These are phyloP conservation scores for Knoxdaviesia capensis DNA, from an alignment of 2,329 filamentous ascomycete genomes.

Conservation along the genomic window DNA sequence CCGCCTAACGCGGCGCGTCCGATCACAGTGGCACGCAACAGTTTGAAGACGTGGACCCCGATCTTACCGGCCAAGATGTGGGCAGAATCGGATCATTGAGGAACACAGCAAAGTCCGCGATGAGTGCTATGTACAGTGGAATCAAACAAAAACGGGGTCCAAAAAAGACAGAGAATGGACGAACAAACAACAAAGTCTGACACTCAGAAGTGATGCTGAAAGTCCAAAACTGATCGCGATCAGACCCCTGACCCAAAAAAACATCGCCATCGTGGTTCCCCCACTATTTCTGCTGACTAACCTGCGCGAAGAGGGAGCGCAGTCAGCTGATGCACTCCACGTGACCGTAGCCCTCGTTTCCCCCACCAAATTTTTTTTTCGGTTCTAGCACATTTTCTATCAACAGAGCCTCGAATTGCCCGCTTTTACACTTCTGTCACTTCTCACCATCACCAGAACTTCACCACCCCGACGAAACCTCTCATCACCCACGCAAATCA, in stretches of 20 bases:
- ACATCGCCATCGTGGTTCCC: too few relatives aligned
- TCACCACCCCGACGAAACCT: slow-evolving; percentile 4
- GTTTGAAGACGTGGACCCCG: neutral
- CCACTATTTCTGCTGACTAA: too few relatives aligned
- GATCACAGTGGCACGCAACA: slow-evolving; percentile 1
- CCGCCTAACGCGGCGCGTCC: slow-evolving; percentile 1
- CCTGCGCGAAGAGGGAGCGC: slow-evolving; percentile 1
- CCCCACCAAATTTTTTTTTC: slow-evolving; percentile 6
- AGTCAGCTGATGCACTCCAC: slow-evolving; percentile 1
- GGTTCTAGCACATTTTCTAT: slow-evolving; percentile 4
- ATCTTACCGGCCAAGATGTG: too few relatives aligned
- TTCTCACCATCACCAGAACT: slow-evolving; percentile 2
- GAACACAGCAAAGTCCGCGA: too few relatives aligned
- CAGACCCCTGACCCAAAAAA: too few relatives aligned
- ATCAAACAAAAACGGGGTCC: too few relatives aligned
- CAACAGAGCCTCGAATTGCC: slow-evolving; percentile 1
- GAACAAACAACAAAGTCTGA: too few relatives aligned
- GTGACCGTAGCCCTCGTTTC: slow-evolving; percentile 4
- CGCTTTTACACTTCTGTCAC: neutral
- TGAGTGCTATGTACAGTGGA: too few relatives aligned
- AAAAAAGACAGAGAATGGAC: too few relatives aligned
- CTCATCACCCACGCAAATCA: slow-evolving; percentile 11
- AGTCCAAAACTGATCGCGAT: too few relatives aligned
- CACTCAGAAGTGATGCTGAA: too few relatives aligned
- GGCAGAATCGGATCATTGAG: too few relatives aligned